A percentile compares a stretch with the other conserved stretches of the same genome.
These are phyloP conservation scores for Pulveroboletus sp. DNA, from an alignment of 768 basidiomycete species.

Conservation along the genomic window DNA sequence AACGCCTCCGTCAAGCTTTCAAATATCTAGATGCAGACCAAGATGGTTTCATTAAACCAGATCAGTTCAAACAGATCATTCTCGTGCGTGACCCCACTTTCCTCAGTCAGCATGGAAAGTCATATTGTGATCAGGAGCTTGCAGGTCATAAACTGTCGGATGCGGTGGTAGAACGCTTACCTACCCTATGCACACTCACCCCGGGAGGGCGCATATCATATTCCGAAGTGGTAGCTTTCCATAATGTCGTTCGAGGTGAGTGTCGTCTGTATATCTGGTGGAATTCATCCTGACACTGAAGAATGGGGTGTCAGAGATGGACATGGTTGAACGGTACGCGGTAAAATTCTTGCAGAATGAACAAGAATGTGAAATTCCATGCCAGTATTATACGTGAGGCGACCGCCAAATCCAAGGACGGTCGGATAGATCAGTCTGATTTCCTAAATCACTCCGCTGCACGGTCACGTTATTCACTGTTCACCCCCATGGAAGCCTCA, in stretches of 20 bases:
- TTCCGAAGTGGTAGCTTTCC: constrained; percentile 95
- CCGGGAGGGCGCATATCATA: constrained; percentile 92
- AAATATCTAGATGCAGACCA: constrained; percentile 85
- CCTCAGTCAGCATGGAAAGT: not conserved
- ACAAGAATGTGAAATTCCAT: constrained; percentile 2
- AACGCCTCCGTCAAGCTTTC: constrained; percentile 95
- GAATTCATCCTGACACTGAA: constrained; percentile 5
- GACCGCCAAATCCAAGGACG: constrained; percentile 87
- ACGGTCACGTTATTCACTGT: constrained; percentile 88
- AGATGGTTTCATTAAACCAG: constrained; percentile 91
- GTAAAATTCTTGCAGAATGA: not conserved
- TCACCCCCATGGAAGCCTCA: constrained; percentile 97
- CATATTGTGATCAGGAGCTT: constrained; percentile 62
- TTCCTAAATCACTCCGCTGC: constrained; percentile 88
- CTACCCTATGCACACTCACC: constrained; percentile 86
- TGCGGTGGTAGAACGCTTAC: constrained; percentile 86
- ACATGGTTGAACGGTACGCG: constrained; percentile 82
- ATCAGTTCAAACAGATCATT: constrained; percentile 94
- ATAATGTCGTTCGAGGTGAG: constrained; percentile 90
- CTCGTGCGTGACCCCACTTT: constrained; percentile 51
- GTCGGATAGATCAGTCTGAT: constrained; percentile 93
- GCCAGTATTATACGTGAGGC: constrained; percentile 84
- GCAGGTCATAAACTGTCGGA: constrained; percentile 97
- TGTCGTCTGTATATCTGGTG: constrained; percentile 5
- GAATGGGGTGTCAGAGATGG: constrained; percentile 64